These are phyloP conservation scores for Fusarium pseudoanthophilum DNA, from an alignment of 2,329 filamentous ascomycete species.

Conservation along the genomic window DNA sequence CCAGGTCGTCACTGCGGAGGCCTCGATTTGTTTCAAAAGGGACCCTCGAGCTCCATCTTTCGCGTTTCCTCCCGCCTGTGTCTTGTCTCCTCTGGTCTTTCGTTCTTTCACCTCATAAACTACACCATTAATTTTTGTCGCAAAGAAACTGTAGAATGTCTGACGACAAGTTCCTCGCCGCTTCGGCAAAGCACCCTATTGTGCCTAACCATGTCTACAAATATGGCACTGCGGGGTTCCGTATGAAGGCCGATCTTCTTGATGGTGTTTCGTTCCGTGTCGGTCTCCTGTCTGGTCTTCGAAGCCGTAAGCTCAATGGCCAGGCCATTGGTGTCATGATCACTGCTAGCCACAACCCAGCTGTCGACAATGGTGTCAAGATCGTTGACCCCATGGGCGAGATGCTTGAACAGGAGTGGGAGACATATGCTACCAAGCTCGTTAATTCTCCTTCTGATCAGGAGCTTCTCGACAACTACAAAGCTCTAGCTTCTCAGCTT, in stretches of 20 bases:
- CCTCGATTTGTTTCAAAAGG: slow-evolving; percentile 39
- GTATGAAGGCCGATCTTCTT: slow-evolving; percentile 80
- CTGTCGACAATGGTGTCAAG: slow-evolving; percentile 92
- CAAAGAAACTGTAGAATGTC: slow-evolving; percentile 53
- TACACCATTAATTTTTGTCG: not conserved
- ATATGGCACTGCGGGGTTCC: slow-evolving; percentile 75
- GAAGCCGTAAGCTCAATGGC: slow-evolving; percentile 88
- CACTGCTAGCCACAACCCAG: slow-evolving; percentile 92
- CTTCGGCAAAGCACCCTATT: slow-evolving; percentile 71
- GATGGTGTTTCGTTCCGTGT: slow-evolving; percentile 94
- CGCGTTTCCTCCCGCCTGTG: slow-evolving; percentile 22
- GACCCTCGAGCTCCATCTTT: slow-evolving; percentile 38
- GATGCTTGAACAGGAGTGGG: slow-evolving; percentile 97
- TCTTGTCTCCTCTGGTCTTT: slow-evolving; percentile 9
- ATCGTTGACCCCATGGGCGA: slow-evolving; percentile 97
- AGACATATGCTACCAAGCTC: slow-evolving; percentile 85
- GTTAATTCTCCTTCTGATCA: slow-evolving; percentile 85
- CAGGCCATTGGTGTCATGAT: slow-evolving; percentile 97
- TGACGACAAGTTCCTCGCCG: slow-evolving; percentile 66
- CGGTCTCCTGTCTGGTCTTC: slow-evolving; percentile 86
- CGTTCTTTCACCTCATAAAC: slow-evolving; percentile 16
- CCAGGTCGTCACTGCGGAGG: slow-evolving; percentile 32
- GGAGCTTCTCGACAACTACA: slow-evolving; percentile 79
- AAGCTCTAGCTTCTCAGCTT: slow-evolving; percentile 77
- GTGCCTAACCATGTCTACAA: slow-evolving; percentile 66